Base-by-base conservation (phyloP, 2,329 filamentous ascomycete genomes). In the Fusarium guadeloupense region DNA sequence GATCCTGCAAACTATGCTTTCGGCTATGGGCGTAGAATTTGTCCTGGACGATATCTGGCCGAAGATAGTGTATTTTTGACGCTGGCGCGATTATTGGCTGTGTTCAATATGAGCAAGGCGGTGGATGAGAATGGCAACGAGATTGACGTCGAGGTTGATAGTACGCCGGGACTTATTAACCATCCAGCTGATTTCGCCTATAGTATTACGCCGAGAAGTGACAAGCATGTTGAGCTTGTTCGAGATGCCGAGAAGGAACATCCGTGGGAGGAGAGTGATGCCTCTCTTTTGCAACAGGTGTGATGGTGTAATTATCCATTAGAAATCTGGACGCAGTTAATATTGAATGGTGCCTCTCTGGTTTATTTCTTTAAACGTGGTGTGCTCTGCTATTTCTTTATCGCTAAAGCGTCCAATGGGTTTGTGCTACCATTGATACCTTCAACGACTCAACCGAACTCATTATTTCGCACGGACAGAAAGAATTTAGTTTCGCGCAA, bases 81-180 rank as follows among this genome's bases (percentile, higher is more conserved):
- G 2, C 59, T 77, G 6, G 78, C 75, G 0, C 78, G 80, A 30
- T 68, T 76, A 0, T 69, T 86, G 5, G 74, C 82, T 0, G 78
- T 78, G 0, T 85, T 85, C 49, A 69, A 75, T 9, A 72, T 84
- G 13, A 54, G 40, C 12, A 69, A 67, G 43, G 65, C 68, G 2
- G 42, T 71, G 5, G 65, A 68, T 4, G 46, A 50, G 30, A 21
- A 64, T 0, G 64, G 68, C 21, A 48, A 35, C 9, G 56, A 62
- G n/a, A 51, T 70, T 9, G 62, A 70, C 5, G 41, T 56, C 3
- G 40, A 59, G 7, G 25, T 69, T 4, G 57, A 57, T 9, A 35
- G 51, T 4, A 64, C 44, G 4, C 40, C 67, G 1, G 68, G 68
- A 5, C 16, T 68, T 4, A 54, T 69, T 6, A 56, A 50, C n/a